These are phyloP conservation scores for Mucor plumbeus DNA, from an alignment of 371 early-diverging fungal genomes.

Conservation along the genomic window DNA sequence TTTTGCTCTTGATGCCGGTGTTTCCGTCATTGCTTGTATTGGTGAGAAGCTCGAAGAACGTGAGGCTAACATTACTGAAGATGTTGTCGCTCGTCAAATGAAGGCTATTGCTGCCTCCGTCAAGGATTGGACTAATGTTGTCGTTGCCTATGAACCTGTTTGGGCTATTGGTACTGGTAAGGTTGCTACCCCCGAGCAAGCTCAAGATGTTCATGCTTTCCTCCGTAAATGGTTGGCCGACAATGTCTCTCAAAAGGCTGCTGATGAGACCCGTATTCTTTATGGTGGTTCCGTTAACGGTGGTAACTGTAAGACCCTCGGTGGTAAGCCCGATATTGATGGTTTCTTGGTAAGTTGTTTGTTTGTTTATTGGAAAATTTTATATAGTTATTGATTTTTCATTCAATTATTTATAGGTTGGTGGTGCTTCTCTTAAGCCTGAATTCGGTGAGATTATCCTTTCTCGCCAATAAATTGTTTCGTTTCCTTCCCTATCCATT, in stretches of 20 bases:
- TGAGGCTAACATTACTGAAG: conserved; percentile 83
- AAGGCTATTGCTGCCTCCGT: conserved; percentile 75
- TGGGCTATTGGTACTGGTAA: conserved; percentile 99
- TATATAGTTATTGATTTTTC: not conserved
- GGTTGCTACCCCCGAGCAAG: conserved; percentile 96
- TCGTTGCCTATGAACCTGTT: conserved; percentile 99
- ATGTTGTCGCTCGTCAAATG: conserved; percentile 92
- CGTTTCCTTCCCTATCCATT: not conserved
- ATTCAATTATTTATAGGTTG: conserved; percentile 57
- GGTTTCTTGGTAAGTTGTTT: conserved; percentile 88
- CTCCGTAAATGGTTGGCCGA: conserved; percentile 90
- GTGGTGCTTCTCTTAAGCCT: conserved; percentile 96
- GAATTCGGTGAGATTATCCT: conserved; percentile 80
- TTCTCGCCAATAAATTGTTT: conserved; percentile 46
- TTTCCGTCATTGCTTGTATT: conserved; percentile 96
- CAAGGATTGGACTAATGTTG: conserved; percentile 90
- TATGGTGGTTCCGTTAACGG: conserved; percentile 95
- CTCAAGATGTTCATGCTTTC: conserved; percentile 93
- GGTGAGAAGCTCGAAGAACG: conserved; percentile 98
- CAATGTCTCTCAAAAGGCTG: conserved; percentile 82
- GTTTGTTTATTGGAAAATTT: conserved; percentile 1
- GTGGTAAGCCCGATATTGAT: conserved; percentile 88
- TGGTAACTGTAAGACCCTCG: conserved; percentile 67
- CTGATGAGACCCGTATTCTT: conserved; percentile 90
- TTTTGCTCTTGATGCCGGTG: conserved; percentile 85